A percentile compares a stretch with the other conserved stretches of the same genome.
phyloP scores from a whole-genome alignment of 768 basidiomycete species.

The Agrocybe praecox region DNA sequence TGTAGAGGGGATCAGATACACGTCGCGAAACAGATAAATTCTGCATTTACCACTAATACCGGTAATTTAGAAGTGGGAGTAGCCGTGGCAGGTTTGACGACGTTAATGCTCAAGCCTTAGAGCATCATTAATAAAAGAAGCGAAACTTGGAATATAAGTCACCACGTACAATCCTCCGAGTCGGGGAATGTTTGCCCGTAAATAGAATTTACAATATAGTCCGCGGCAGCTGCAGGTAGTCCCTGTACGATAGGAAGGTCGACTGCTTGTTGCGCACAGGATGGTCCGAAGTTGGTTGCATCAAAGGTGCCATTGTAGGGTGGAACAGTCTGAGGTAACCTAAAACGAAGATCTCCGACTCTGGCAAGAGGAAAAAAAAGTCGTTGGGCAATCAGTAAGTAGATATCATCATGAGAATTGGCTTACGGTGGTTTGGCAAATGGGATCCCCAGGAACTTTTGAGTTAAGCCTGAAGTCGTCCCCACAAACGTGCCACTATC shows the following conservation, averaged over 20 bases:
- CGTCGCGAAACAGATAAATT: too few species aligned
- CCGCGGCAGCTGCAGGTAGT: slow-evolving; percentile 31
- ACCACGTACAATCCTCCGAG: slow-evolving; percentile 45
- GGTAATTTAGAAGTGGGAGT: slow-evolving; percentile 46
- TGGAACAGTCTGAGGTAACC: slow-evolving; percentile 37
- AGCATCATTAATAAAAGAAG: too few species aligned
- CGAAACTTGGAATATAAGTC: not conserved
- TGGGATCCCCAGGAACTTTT: not conserved
- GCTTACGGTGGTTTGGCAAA: slow-evolving; percentile 1
- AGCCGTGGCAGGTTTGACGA: slow-evolving; percentile 44
- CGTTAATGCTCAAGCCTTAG: slow-evolving; percentile 53
- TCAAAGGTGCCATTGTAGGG: slow-evolving; percentile 35
- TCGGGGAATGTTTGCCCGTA: slow-evolving; percentile 27
- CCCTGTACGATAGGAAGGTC: slow-evolving; percentile 32
- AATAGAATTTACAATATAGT: slow-evolving; percentile 30
- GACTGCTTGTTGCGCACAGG: slow-evolving; percentile 46
- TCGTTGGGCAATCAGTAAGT: too few species aligned
- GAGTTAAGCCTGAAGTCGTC: not conserved
- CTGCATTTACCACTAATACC: slow-evolving; percentile 46
- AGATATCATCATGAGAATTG: too few species aligned
- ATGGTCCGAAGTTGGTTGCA: slow-evolving; percentile 40
- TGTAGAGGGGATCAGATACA: not conserved
- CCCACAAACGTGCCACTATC: not conserved
- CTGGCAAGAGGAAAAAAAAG: slow-evolving; percentile 18
- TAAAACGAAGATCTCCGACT: slow-evolving; percentile 37